phyloP scores from a whole-genome alignment of 2,329 filamentous ascomycete species.

The Trichoderma harzianum region DNA sequence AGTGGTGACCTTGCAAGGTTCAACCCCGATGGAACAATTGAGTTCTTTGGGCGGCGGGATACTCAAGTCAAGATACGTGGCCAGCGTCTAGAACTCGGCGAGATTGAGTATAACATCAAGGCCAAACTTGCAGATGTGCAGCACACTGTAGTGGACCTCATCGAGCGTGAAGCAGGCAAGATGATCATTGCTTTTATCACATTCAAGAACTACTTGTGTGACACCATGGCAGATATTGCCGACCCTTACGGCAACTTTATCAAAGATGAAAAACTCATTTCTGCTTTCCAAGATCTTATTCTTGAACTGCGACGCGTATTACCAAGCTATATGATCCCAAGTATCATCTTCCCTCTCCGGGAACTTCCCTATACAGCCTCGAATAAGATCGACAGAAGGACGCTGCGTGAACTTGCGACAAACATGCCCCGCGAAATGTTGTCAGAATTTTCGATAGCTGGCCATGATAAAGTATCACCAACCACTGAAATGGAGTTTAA shows the following conservation, averaged over 20 bases:
- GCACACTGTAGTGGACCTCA: not conserved
- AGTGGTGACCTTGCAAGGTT: slow-evolving; percentile 12
- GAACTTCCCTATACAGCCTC: slow-evolving; percentile 11
- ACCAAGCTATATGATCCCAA: slow-evolving; percentile 19
- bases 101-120: slow-evolving; percentile 8
- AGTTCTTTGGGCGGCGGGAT: slow-evolving; percentile 5
- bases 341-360: slow-evolving; percentile 8
- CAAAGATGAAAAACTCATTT: not conserved
- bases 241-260: not conserved
- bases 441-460: not conserved
- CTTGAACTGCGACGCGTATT: not conserved
- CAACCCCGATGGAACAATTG: slow-evolving; percentile 6
- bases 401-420: not conserved
- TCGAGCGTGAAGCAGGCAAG: slow-evolving; percentile 13
- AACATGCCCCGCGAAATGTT: not conserved
- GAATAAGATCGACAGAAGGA: slow-evolving; percentile 16
- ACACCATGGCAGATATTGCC: not conserved
- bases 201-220: not conserved
- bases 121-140: not conserved
- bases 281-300: not conserved
- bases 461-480: not conserved
- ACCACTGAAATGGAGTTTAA: slow-evolving; percentile 1
- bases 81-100: slow-evolving; percentile 10
- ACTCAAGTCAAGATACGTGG: slow-evolving; percentile 16
- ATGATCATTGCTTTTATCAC: slow-evolving; percentile 3